These are phyloP conservation scores for Candida hungchunana DNA, from an alignment of 805 yeast species.

Conservation along the genomic window DNA sequence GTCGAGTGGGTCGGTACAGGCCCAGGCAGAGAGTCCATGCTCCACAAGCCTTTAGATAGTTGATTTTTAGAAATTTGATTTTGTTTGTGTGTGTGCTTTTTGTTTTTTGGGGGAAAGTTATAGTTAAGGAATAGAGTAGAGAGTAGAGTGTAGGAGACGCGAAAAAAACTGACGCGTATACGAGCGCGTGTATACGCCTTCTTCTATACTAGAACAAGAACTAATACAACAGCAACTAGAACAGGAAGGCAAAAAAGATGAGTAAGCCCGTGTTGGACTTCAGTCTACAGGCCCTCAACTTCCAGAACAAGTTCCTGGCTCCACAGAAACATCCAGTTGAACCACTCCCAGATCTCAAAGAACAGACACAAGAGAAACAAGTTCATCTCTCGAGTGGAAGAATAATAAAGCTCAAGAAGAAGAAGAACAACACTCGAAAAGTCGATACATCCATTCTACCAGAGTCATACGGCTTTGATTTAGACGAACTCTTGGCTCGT, in stretches of 20 bases:
- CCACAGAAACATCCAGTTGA: not conserved
- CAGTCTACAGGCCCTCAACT: constrained; percentile 18
- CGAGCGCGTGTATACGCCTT: no score
- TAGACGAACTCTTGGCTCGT: constrained; percentile 32
- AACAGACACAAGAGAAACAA: constrained; percentile 13
- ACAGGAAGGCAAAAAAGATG: constrained; percentile 6
- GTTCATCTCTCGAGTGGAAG: constrained; percentile 20
- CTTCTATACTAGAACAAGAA: no score
- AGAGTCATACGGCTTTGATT: constrained; percentile 33
- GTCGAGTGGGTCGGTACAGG: constrained; percentile 98
- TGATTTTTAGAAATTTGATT: no score
- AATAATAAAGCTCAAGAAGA: constrained; percentile 15
- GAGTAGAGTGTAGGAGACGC: no score
- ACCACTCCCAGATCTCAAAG: constrained; percentile 3
- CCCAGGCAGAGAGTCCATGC: constrained; percentile 93
- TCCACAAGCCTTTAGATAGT: constrained; percentile 61
- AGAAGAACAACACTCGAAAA: not conserved
- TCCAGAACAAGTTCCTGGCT: constrained; percentile 18
- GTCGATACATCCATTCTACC: constrained; percentile 4
- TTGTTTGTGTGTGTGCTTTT: no score
- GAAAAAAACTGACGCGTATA: no score
- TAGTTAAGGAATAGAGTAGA: no score
- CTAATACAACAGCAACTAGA: no score
- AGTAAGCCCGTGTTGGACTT: constrained; percentile 20
- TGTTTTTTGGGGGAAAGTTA: no score